Evolutionary conservation across 805 yeast genomes (phyloP).

Genomic region (Spathaspora boniae): DNA sequence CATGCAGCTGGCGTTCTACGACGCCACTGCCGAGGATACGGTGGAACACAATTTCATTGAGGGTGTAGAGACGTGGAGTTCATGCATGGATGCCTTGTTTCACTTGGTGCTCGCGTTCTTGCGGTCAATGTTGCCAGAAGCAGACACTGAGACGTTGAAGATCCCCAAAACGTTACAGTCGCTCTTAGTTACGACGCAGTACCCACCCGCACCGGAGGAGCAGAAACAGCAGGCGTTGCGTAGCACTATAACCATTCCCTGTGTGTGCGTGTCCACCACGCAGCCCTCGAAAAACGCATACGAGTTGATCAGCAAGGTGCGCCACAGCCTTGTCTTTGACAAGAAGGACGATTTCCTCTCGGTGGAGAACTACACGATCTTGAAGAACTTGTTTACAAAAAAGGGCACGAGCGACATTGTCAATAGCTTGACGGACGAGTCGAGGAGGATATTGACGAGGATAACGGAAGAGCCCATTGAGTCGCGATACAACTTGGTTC

Average conservation of each 20-base stretch:
- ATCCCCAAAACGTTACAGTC: constrained; percentile 68
- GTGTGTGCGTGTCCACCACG: constrained; percentile 58
- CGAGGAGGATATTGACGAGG: constrained; percentile 52
- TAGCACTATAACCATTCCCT: constrained; percentile 52
- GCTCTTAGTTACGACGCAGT: constrained; percentile 58
- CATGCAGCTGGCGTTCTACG: constrained; percentile 31
- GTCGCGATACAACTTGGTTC: constrained; percentile 35
- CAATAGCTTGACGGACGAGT: constrained; percentile 68
- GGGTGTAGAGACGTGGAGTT: constrained; percentile 74
- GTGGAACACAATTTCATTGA: constrained; percentile 49
- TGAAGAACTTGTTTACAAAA: constrained; percentile 67
- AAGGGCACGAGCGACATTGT: constrained; percentile 52
- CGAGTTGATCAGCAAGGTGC: constrained; percentile 52
- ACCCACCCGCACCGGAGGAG: constrained; percentile 62
- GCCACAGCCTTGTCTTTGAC: constrained; percentile 60
- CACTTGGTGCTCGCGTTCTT: constrained; percentile 75
- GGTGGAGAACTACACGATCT: constrained; percentile 71
- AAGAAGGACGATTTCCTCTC: constrained; percentile 67
- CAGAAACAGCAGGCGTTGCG: constrained; percentile 28
- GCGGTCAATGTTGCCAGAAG: constrained; percentile 71
- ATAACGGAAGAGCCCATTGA: constrained; percentile 33
- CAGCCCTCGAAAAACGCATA: constrained; percentile 45
- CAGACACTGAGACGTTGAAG: constrained; percentile 52
- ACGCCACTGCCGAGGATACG: constrained; percentile 25
- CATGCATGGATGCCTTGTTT: constrained; percentile 81